Evolutionary conservation across 2,329 filamentous ascomycete species (phyloP), one percentile per base, ranked within the genome.

Genomic region (Lachnellula cervina): DNA sequence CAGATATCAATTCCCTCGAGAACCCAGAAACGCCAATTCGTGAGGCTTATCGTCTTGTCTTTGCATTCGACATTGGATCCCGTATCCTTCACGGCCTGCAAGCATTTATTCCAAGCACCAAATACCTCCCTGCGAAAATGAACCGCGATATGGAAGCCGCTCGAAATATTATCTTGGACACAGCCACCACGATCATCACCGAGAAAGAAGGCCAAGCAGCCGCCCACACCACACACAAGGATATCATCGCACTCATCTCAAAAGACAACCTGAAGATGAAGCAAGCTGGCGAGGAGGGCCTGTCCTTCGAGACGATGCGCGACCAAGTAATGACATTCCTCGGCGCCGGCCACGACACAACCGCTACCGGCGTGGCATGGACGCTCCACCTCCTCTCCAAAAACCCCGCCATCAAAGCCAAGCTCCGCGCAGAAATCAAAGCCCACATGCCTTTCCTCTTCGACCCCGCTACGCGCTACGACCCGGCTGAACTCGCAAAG

Each of bases 291-390:
- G 86, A 69, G 89, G 83, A 49, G 86, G 87, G 52, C 80, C 77
- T 23, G 91, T 94, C 72, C 79, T 75, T 37, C 87, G 93, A 62
- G 84, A 89, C 50, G 82, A 89, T 95, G 32, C 82, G 89, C 42
- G 87, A 93, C 69, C 90, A 95, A 72, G 81, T 92, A 67, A 93
- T 94, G 89, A 94, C 89, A 0, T 93, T 95, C 74, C 80, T 94
- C 5, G 87, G 86, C 1, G 90, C 90, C 0, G 70, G 74, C 4
- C 74, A 76, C 60, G 74, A 76, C 34, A 77, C 74, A 4, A 76
- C 75, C 0, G 73, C 74, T 6, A 75, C 73, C 0, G 72, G 71
- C 14, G 67, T 77, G 2, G 71, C 72, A 6, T 76, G 74, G 72
- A 74, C 71, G 0, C 62, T 76, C 1, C 70, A 77, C 51, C 62